Base-by-base conservation (phyloP, 2,329 filamentous ascomycete species). In the Seiridium unicorne region DNA sequence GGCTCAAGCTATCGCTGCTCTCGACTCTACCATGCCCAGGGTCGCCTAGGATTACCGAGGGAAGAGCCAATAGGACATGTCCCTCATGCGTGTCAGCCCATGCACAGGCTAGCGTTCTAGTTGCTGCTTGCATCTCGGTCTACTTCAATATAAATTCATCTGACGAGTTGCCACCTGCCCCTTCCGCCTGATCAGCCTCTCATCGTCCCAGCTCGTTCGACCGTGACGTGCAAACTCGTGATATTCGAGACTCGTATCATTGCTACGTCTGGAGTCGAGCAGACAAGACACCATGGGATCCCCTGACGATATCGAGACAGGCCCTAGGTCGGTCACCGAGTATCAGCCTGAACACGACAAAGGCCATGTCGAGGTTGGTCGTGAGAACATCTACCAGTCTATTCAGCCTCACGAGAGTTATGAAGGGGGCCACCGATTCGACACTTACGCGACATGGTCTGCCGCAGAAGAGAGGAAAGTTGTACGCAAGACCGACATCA, bases 381-480 rank as follows among this genome's bases (percentile, higher is more conserved):
- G 77, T 26, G 69, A 75, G 59, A 70, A 77, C 42, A 69, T 79
- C 53, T 69, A 72, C 55, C 59, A 66, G 55, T 65, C 68, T 34
- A 60, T 74, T 8, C 66, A 66, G 2, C 71, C 74, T 4, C 68
- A 74, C 54, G 67, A 70, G 18, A 61, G 62, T 11, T 79, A 79
- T 60, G 77, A 80, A 56, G 77, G 77, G 44, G 66, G 67, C 38
- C 77, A 79, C 63, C 72, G 77, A 47, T 79, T 71, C 66, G 77
- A 79, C 60, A 74, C 76, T 0, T 54, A 67, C 9, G 72, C 70
- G 5, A 70, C 69, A 49, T 89, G 86, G 86, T 80, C 81, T 13
- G 70, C 77, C 3, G 77, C 79, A 40, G 86, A 89, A 66, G 86
- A 89, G 72, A 79, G 73, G 63, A 74, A 68, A 10, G 74, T 86